Evolutionary conservation across 306 rosid species (phyloP).

Genomic region (Urtica urens): DNA sequence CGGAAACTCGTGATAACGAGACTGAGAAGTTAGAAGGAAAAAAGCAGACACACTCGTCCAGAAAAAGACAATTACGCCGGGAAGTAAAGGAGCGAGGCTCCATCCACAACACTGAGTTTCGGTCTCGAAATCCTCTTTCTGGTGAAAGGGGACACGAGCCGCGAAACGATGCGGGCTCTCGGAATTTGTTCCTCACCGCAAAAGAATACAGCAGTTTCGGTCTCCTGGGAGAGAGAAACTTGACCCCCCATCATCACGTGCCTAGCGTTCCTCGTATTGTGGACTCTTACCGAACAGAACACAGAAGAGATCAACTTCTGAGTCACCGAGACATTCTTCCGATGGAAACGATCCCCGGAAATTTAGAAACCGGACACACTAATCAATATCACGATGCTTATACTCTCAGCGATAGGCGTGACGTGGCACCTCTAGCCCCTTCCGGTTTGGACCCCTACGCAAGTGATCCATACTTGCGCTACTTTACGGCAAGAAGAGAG

Average conservation of each 20-base stretch:
- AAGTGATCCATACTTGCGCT: conserved; percentile 28
- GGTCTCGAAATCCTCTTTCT: conserved; percentile 21
- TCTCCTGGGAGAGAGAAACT: conserved; percentile 41
- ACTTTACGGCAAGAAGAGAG: conserved; percentile 28
- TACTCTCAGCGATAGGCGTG: conserved; percentile 28
- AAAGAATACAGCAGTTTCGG: conserved; percentile 52
- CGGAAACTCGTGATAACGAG: too few species aligned
- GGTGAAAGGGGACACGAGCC: conserved; percentile 39
- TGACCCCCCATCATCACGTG: conserved; percentile 20
- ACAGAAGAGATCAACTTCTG: conserved; percentile 33
- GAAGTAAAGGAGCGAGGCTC: conserved; percentile 25
- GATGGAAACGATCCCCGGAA: too few species aligned
- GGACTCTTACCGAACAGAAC: conserved; percentile 35
- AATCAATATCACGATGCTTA: conserved; percentile 36
- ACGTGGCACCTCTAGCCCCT: conserved; percentile 14
- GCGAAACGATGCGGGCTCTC: conserved; percentile 35
- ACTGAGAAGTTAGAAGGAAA: conserved; percentile 22
- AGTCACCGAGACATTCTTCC: conserved; percentile 24
- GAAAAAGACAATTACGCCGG: conserved; percentile 14
- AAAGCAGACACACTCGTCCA: conserved; percentile 1
- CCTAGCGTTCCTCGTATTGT: conserved; percentile 14
- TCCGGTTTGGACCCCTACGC: conserved; percentile 13
- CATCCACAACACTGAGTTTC: conserved; percentile 16
- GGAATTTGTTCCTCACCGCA: conserved; percentile 38
- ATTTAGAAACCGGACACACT: conserved; percentile 22